These are phyloP conservation scores for Erysiphe neolycopersici DNA, from an alignment of 2,329 filamentous ascomycete genomes.

Conservation along the genomic window DNA sequence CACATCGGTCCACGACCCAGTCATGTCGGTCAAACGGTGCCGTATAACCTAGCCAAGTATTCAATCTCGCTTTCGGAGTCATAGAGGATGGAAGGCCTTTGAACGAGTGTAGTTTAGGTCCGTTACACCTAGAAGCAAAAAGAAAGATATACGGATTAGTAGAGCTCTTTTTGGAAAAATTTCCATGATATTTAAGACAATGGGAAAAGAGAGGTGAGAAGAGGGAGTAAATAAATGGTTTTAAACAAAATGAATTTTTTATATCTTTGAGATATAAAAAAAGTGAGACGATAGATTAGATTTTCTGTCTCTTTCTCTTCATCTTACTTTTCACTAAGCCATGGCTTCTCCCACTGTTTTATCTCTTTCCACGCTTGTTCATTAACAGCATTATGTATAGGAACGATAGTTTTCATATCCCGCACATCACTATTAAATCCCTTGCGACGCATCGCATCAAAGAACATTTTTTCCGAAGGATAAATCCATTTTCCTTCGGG, in stretches of 20 bases:
- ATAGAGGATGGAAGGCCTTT: constrained; percentile 41
- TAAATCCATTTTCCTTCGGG: constrained; percentile 83
- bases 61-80: constrained; percentile 61
- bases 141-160: neutral
- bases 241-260: too few relatives aligned
- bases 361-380: constrained; percentile 91
- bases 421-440: constrained; percentile 40
- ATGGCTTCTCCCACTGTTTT: constrained; percentile 59
- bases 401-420: constrained; percentile 80
- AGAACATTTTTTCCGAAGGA: constrained; percentile 91
- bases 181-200: neutral
- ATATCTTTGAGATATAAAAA: too few relatives aligned
- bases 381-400: constrained; percentile 96
- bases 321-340: constrained; percentile 28
- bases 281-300: too few relatives aligned
- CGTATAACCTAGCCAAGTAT: constrained; percentile 66
- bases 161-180: too few relatives aligned
- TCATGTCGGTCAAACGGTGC: constrained; percentile 89
- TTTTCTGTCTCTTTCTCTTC: constrained; percentile 3
- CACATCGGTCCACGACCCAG: constrained; percentile 88
- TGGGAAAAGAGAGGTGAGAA: neutral
- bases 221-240: too few relatives aligned
- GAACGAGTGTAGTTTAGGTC: constrained; percentile 64
- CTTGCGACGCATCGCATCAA: constrained; percentile 86
- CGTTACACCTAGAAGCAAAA: constrained; percentile 27